Evolutionary conservation across 1,284 basidiomycete genomes (phyloP).

Genomic region (Ceratobasidium sp.): DNA sequence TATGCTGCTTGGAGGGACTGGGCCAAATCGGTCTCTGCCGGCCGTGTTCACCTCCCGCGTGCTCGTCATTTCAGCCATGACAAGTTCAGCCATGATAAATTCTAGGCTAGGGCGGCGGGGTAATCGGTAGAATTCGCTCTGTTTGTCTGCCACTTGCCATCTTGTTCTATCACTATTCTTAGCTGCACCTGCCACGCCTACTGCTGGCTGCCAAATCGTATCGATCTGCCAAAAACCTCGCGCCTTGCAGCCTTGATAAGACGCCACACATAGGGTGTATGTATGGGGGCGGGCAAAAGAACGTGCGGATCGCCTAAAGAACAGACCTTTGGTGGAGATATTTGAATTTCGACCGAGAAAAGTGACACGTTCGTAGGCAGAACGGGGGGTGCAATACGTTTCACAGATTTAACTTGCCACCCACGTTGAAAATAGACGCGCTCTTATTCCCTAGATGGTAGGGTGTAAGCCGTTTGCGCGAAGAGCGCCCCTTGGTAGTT

Average conservation of each 20-base stretch:
- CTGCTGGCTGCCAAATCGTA: background rate
- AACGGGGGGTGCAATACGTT: too few relatives aligned
- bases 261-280: background rate
- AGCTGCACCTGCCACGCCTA: background rate
- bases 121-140: background rate
- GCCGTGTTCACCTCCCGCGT: background rate
- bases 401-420: too few relatives aligned
- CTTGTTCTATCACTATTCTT: background rate
- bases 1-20: conserved; percentile 36
- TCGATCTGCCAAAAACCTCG: background rate
- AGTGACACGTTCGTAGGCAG: background rate
- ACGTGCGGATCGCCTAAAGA: background rate
- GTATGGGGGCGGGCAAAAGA: background rate
- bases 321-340: background rate
- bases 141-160: background rate
- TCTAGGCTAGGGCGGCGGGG: background rate
- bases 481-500: too few relatives aligned
- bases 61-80: conserved; percentile 34
- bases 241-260: background rate
- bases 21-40: conserved; percentile 24
- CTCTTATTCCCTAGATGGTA: too few relatives aligned
- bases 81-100: background rate
- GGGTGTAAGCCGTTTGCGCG: too few relatives aligned
- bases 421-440: too few relatives aligned
- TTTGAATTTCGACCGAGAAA: background rate